Conservation (phyloP, 495 filamentous ascomycete genomes). For the Penicillium atrosanguineum region DNA sequence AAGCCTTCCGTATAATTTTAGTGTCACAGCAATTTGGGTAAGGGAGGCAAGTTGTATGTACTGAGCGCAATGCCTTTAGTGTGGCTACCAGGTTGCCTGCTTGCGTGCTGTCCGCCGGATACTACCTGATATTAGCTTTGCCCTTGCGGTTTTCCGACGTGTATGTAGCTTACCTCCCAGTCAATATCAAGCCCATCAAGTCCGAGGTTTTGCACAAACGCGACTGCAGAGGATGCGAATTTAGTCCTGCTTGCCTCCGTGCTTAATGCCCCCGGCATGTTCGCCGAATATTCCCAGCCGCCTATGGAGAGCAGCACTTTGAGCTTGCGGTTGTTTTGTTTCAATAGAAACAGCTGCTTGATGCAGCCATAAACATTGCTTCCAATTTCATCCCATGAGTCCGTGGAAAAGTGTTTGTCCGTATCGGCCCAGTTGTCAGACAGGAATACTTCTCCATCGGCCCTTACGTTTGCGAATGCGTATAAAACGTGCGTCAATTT, state of each 20-base stretch:
- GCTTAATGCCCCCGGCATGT: slow-evolving; percentile 66
- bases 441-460: slow-evolving; percentile 68
- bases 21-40: neutral
- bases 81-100: slow-evolving; percentile 63
- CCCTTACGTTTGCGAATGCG: slow-evolving; percentile 68
- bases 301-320: slow-evolving; percentile 68
- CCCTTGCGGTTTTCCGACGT: too few relatives aligned
- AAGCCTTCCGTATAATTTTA: slow-evolving; percentile 28
- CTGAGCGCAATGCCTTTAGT: slow-evolving; percentile 51
- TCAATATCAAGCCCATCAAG: slow-evolving; percentile 63
- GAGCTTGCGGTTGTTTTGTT: slow-evolving; percentile 73
- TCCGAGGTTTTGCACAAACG: slow-evolving; percentile 63
- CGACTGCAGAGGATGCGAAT: slow-evolving; percentile 68
- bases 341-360: slow-evolving; percentile 82
- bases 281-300: slow-evolving; percentile 75
- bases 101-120: slow-evolving; percentile 40
- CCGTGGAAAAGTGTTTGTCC: slow-evolving; percentile 74
- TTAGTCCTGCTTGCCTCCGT: slow-evolving; percentile 51
- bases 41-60: too few relatives aligned
- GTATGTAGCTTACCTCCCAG: slow-evolving; percentile 57
- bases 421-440: slow-evolving; percentile 75
- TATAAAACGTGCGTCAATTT: slow-evolving; percentile 84
- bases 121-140: too few relatives aligned
- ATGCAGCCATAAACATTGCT: slow-evolving; percentile 84
- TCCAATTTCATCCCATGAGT: slow-evolving; percentile 67